These are phyloP conservation scores for Scenedesmus sp. DNA, from an alignment of 163 green algal genomes.

Conservation along the genomic window DNA sequence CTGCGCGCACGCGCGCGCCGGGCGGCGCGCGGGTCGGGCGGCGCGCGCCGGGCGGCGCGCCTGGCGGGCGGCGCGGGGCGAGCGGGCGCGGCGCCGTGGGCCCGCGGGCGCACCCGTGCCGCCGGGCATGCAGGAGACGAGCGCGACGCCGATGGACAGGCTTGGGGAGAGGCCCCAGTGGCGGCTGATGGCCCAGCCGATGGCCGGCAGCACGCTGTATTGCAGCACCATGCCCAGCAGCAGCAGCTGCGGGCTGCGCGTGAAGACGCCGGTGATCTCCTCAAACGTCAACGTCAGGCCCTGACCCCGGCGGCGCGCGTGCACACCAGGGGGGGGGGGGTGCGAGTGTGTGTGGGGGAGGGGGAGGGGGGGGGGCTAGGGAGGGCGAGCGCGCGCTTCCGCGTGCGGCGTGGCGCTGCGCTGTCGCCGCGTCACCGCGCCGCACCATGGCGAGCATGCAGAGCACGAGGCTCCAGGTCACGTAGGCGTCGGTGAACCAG, in stretches of 20 bases:
- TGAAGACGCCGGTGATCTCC: conserved; percentile 65
- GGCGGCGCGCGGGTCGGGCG: no score
- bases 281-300: conserved; percentile 65
- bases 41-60: no score
- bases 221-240: conserved; percentile 68
- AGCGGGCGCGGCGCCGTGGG: no score
- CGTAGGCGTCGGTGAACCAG: conserved; percentile 48
- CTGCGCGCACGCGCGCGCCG: no score
- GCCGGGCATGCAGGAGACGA: conserved; percentile 67
- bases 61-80: no score
- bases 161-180: conserved; percentile 48
- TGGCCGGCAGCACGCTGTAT: conserved; percentile 76
- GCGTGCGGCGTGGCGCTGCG: neutral
- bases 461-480: conserved; percentile 50
- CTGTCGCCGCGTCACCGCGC: neutral
- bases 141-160: conserved; percentile 63
- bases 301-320: no score
- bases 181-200: conserved; percentile 69
- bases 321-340: no score
- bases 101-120: no score
- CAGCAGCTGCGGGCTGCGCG: conserved; percentile 57
- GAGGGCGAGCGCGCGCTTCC: neutral
- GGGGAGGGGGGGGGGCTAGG: neutral
- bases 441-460: conserved; percentile 41
- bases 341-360: no score